phyloP scores from a whole-genome alignment of 73 alveolate genomes.

The Uronychia binucleata region DNA sequence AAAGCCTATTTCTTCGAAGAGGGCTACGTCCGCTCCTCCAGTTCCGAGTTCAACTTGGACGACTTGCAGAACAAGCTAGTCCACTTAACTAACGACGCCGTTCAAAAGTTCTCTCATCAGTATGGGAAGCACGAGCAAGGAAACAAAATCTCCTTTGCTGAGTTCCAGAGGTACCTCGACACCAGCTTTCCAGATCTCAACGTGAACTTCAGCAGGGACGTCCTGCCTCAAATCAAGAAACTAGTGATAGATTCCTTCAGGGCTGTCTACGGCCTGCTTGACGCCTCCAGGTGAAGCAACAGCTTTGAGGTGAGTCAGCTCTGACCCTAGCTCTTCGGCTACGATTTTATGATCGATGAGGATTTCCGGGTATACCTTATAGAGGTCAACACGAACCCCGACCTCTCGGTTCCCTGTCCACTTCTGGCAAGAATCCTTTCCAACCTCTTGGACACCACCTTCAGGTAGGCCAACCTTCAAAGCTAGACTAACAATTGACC shows the following conservation, averaged over 20 bases:
- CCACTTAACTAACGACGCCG: conserved; percentile 87
- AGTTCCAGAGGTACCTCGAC: conserved; percentile 68
- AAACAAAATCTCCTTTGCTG: conserved; percentile 78
- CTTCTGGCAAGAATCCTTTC: conserved; percentile 59
- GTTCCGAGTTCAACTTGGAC: conserved; percentile 67
- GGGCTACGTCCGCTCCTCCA: conserved; percentile 71
- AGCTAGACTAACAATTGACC: conserved; percentile 64
- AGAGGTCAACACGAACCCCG: conserved; percentile 74
- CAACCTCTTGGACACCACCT: conserved; percentile 64
- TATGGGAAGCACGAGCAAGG: conserved; percentile 85
- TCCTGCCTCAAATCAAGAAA: conserved; percentile 66
- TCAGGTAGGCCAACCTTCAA: background rate
- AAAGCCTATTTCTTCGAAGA: conserved; percentile 74
- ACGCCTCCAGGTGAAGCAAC: conserved; percentile 62
- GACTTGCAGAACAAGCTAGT: conserved; percentile 62
- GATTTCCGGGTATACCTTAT: conserved; percentile 64
- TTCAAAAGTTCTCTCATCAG: conserved; percentile 73
- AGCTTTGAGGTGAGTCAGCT: conserved; percentile 56
- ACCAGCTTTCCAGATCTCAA: conserved; percentile 55
- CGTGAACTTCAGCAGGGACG: conserved; percentile 59
- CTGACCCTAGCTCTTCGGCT: conserved; percentile 45
- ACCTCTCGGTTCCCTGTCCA: conserved; percentile 67
- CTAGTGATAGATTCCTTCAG: conserved; percentile 63
- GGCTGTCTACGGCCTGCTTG: conserved; percentile 62
- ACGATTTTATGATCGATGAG: conserved; percentile 72